A percentile compares a stretch with the other conserved stretches of the same genome.
Conservation (phyloP, 2,329 filamentous ascomycete genomes). For the Mycosphaerella sp. region DNA sequence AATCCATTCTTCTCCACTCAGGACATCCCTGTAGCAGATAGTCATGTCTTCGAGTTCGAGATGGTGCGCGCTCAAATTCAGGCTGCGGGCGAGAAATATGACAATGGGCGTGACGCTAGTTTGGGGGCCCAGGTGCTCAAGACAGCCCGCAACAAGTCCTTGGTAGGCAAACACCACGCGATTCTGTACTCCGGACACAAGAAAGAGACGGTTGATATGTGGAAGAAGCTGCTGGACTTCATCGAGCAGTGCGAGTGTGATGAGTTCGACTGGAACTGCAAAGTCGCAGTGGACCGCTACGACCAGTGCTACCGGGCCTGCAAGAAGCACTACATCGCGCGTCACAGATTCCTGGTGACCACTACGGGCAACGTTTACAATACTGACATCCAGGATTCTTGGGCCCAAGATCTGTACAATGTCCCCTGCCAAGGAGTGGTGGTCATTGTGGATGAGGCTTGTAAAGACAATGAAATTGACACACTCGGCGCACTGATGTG, state of each 20-base stretch:
- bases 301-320: constrained; percentile 15
- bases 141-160: constrained; percentile 5
- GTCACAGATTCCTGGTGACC: constrained; percentile 16
- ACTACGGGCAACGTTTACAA: constrained; percentile 21
- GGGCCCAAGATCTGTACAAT: constrained; percentile 14
- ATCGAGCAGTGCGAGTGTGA: constrained; percentile 11
- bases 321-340: constrained; percentile 17
- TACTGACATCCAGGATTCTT: constrained; percentile 17
- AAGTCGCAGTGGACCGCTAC: constrained; percentile 8
- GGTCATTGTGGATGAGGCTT: constrained; percentile 21
- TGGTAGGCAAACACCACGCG: background rate
- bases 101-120: constrained; percentile 9
- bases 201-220: constrained; percentile 12
- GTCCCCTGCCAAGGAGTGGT: constrained; percentile 14
- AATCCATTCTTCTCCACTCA: too few relatives aligned
- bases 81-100: constrained; percentile 12
- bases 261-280: constrained; percentile 16
- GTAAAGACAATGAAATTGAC: constrained; percentile 23
- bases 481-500: constrained; percentile 13
- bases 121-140: constrained; percentile 14
- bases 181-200: background rate
- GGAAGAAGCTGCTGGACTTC: constrained; percentile 12
- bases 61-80: constrained; percentile 16
- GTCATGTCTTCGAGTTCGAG: constrained; percentile 16
- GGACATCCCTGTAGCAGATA: background rate